Percentiles rank a stretch among this genome's conserved stretches.
Conservation (phyloP, 1,139 yeast species). For the Blastobotrys raffinosifermentans region DNA sequence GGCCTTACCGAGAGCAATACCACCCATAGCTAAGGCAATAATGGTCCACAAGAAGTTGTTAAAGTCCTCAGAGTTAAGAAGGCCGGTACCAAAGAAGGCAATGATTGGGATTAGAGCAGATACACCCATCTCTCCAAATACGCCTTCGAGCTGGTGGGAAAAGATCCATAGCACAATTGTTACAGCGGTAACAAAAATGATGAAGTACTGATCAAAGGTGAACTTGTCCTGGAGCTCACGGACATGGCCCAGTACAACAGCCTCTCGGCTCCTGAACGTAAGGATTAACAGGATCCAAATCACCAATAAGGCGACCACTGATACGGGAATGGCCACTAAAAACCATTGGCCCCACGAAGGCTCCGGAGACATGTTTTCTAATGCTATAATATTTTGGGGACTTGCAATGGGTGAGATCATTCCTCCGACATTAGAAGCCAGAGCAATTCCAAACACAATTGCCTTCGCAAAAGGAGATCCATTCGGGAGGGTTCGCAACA, state of each 20-base stretch:
- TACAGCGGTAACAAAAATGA: slow-evolving; percentile 54
- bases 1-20: slow-evolving; percentile 87
- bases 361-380: slow-evolving; percentile 78
- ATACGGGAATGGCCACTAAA: slow-evolving; percentile 75
- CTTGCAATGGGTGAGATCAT: slow-evolving; percentile 96
- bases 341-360: slow-evolving; percentile 98
- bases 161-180: slow-evolving; percentile 88
- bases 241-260: slow-evolving; percentile 54
- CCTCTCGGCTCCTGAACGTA: slow-evolving; percentile 45
- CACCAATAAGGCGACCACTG: slow-evolving; percentile 52
- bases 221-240: slow-evolving; percentile 55
- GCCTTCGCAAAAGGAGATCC: slow-evolving; percentile 76
- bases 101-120: slow-evolving; percentile 81
- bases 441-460: slow-evolving; percentile 79
- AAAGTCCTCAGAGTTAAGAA: slow-evolving; percentile 77
- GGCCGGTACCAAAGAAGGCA: slow-evolving; percentile 80
- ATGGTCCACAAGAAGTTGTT: slow-evolving; percentile 94
- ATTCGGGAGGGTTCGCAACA: slow-evolving; percentile 74
- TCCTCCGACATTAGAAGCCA: slow-evolving; percentile 90
- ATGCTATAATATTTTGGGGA: slow-evolving; percentile 88
- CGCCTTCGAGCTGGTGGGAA: slow-evolving; percentile 57
- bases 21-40: slow-evolving; percentile 93
- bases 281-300: slow-evolving; percentile 68
- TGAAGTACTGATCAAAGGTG: slow-evolving; percentile 66
- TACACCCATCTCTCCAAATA: slow-evolving; percentile 87